These are phyloP conservation scores for Trichoderma koningiopsis DNA, from an alignment of 2,329 filamentous ascomycete species.

Conservation along the genomic window DNA sequence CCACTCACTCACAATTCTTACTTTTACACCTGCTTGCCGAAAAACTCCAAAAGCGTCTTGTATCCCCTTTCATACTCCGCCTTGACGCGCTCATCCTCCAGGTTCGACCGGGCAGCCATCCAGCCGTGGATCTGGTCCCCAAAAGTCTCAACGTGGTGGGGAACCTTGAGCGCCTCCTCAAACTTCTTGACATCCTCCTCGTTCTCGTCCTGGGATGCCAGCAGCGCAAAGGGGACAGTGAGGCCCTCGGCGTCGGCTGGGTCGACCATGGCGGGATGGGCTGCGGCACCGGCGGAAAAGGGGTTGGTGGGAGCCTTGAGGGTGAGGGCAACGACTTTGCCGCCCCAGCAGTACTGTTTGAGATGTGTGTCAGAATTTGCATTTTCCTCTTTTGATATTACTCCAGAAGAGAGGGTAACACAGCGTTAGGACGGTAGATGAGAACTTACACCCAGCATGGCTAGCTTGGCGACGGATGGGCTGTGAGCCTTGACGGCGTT, in stretches of 20 bases:
- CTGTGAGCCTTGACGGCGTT: conserved; percentile 55
- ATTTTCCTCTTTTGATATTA: neutral
- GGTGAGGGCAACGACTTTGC: conserved; percentile 62
- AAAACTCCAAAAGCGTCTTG: conserved; percentile 60
- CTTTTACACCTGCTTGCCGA: conserved; percentile 52
- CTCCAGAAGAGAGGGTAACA: neutral
- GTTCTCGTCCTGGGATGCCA: conserved; percentile 68
- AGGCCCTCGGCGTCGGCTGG: conserved; percentile 61
- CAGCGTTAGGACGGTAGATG: neutral
- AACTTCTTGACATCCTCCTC: conserved; percentile 58
- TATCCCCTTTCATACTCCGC: conserved; percentile 65
- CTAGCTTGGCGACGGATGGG: conserved; percentile 60
- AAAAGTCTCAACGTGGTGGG: conserved; percentile 68
- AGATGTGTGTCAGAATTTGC: neutral
- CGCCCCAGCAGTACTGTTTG: conserved; percentile 68
- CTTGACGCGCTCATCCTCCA: conserved; percentile 58
- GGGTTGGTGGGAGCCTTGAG: conserved; percentile 54
- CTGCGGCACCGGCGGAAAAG: conserved; percentile 56
- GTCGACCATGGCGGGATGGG: conserved; percentile 67
- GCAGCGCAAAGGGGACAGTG: conserved; percentile 61
- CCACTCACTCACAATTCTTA: neutral
- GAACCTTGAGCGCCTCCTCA: conserved; percentile 53
- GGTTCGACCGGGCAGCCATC: conserved; percentile 68
- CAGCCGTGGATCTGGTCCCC: conserved; percentile 69
- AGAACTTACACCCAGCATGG: conserved; percentile 58